Conservation (phyloP, 176 grass and related monocot species). For the Zea mays region Zm-B73-REFERENCE-NAM-5.0 NC_050098.1:20213501-20214000, state of each 20-base stretch:
- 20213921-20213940: slow-evolving; percentile 62
- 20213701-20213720: slow-evolving; percentile 69
- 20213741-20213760: slow-evolving; percentile 41
- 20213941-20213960: slow-evolving; percentile 76
- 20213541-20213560: slow-evolving; percentile 21
- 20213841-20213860: slow-evolving; percentile 55
- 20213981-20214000: slow-evolving; percentile 35
- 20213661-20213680: slow-evolving; percentile 39
- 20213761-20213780: slow-evolving; percentile 24
- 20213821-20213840: slow-evolving; percentile 14
- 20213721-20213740: slow-evolving; percentile 54
- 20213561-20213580: not conserved
- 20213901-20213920: slow-evolving; percentile 47
- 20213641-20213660: slow-evolving; percentile 10
- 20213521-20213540: not conserved
- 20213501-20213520: not conserved
- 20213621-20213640: not conserved
- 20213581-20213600: not conserved
- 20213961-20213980: slow-evolving; percentile 56
- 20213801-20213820: slow-evolving; percentile 23
- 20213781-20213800: slow-evolving; percentile 23
- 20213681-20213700: slow-evolving; percentile 36
- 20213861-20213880: slow-evolving; percentile 51
- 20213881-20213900: not conserved
- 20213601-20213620: not conserved